These are phyloP conservation scores for Asterophora lycoperdoides DNA, from an alignment of 768 basidiomycete genomes.

Conservation along the genomic window DNA sequence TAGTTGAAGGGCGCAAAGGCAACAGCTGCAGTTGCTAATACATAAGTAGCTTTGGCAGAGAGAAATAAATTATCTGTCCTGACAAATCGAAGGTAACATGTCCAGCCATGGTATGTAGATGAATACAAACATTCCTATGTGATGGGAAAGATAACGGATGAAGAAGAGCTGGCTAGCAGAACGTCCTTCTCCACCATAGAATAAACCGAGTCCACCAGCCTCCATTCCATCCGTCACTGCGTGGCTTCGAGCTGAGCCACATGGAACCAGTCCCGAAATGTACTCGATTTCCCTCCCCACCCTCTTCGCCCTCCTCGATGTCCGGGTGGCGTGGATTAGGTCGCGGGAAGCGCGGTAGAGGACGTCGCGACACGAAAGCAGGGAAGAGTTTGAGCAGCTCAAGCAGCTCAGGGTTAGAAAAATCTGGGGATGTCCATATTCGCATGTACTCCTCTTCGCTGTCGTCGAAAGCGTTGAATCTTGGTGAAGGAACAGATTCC, in stretches of 20 bases:
- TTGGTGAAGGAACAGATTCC: conserved; percentile 31
- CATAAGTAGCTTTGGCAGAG: neutral
- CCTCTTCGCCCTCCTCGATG: conserved; percentile 65
- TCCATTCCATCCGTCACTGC: conserved; percentile 67
- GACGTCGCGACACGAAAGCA: conserved; percentile 61
- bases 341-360: conserved; percentile 69
- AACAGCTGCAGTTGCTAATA: neutral
- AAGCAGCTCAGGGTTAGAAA: conserved; percentile 70
- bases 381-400: conserved; percentile 74
- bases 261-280: conserved; percentile 80
- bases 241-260: conserved; percentile 63
- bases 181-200: conserved; percentile 75
- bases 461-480: conserved; percentile 27
- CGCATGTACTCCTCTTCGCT: conserved; percentile 54
- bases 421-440: conserved; percentile 78
- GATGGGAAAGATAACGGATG: conserved; percentile 5
- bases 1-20: neutral
- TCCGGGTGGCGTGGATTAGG: conserved; percentile 42
- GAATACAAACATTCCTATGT: conserved; percentile 16
- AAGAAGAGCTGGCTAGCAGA: conserved; percentile 48
- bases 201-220: conserved; percentile 76
- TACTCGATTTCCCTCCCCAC: conserved; percentile 51
- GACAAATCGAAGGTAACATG: conserved; percentile 11
- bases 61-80: conserved; percentile 4
- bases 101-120: conserved; percentile 18